Percentiles rank a stretch among this genome's conserved stretches.
These are phyloP conservation scores for Fraxinus ornus DNA, from an alignment of 305 asterid genomes.

Conservation along the genomic window DNA sequence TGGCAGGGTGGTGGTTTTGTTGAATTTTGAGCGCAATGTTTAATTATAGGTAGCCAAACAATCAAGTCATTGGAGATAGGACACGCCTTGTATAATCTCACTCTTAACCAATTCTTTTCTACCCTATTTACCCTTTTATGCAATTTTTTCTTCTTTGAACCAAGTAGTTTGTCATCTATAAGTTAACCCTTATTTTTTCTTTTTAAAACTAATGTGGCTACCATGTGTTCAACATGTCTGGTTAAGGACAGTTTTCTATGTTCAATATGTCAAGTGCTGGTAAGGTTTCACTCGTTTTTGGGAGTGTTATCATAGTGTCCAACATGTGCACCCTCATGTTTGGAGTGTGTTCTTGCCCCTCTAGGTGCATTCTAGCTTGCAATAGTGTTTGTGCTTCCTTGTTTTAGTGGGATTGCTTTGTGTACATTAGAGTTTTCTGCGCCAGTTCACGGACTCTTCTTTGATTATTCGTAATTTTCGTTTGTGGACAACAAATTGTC, in stretches of 20 bases:
- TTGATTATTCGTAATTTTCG: background rate
- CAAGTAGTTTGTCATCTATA: background rate
- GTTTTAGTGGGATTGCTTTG: background rate
- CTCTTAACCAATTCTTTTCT: background rate
- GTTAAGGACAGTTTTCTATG: background rate
- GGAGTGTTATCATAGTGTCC: background rate
- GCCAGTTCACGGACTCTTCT: background rate
- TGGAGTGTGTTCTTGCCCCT: background rate
- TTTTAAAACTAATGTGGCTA: background rate
- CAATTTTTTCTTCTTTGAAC: background rate
- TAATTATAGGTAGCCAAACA: background rate
- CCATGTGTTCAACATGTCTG: background rate
- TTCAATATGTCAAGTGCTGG: background rate
- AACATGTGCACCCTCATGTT: background rate
- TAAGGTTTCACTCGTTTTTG: background rate
- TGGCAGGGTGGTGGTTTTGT: background rate
- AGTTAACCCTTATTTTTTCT: background rate
- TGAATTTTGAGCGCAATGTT: background rate
- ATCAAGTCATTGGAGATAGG: background rate
- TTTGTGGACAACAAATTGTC: background rate
- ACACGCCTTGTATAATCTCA: background rate
- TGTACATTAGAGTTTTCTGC: background rate
- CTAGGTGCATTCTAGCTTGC: background rate
- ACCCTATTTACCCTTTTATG: background rate
- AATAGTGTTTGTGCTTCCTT: background rate